Evolutionary conservation across 495 filamentous ascomycete species (phyloP).

Genomic region (Beverwykella pulmonaria): DNA sequence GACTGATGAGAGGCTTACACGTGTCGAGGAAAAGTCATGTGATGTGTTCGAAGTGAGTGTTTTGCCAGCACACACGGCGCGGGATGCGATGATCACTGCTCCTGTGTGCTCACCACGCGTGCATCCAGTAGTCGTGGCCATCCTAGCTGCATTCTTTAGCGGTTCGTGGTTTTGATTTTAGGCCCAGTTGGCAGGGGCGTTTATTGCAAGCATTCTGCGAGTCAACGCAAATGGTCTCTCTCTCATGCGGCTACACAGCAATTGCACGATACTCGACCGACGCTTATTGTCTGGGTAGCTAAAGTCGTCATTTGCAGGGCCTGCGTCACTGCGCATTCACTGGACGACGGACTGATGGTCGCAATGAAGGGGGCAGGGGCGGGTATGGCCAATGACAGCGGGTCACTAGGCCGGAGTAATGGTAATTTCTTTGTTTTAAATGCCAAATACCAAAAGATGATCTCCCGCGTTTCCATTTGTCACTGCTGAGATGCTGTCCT

Average conservation of each 20-base stretch:
- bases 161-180: not conserved
- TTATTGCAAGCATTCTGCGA: not conserved
- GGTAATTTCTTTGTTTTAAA: constrained; percentile 30
- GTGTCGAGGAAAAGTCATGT: constrained; percentile 2
- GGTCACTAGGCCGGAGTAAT: constrained; percentile 24
- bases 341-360: constrained; percentile 18
- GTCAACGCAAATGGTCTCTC: not conserved
- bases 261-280: not conserved
- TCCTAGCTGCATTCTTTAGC: not conserved
- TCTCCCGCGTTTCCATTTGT: constrained; percentile 19
- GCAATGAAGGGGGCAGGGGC: not conserved
- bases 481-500: not conserved
- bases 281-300: not conserved
- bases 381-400: constrained; percentile 8
- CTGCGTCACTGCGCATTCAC: constrained; percentile 9
- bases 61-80: not conserved
- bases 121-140: not conserved
- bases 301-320: not conserved
- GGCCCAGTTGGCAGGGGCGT: not conserved
- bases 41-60: not conserved
- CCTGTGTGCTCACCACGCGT: not conserved
- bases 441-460: not conserved
- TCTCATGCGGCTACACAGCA: not conserved
- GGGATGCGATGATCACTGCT: not conserved
- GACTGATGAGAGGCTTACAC: constrained; percentile 25